These are phyloP conservation scores for Saccharomycopsis hybrid DNA, from an alignment of 1,139 yeast species.

Conservation along the genomic window DNA sequence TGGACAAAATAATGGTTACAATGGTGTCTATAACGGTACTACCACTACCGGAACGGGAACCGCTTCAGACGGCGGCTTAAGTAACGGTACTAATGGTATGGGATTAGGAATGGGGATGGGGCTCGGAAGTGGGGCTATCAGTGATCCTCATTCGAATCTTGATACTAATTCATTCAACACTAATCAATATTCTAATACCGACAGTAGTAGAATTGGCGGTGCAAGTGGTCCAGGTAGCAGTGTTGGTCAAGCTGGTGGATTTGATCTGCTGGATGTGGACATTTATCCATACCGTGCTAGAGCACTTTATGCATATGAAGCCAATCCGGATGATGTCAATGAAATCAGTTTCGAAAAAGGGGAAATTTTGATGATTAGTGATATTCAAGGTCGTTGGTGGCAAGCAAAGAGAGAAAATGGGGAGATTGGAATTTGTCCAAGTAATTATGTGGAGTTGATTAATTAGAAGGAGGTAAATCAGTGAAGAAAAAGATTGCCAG, in stretches of 20 bases:
- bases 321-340: conserved; percentile 91
- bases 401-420: conserved; percentile 88
- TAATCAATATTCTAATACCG: conserved; percentile 27
- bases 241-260: conserved; percentile 24
- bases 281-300: conserved; percentile 81
- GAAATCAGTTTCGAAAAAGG: conserved; percentile 89
- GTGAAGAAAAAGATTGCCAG: too few species aligned
- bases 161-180: conserved; percentile 30
- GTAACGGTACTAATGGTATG: not conserved
- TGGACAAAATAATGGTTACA: conserved; percentile 15
- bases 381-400: conserved; percentile 98
- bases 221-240: too few species aligned
- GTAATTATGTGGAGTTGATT: conserved; percentile 79
- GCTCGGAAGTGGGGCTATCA: not conserved
- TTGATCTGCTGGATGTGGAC: conserved; percentile 27
- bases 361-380: conserved; percentile 85
- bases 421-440: conserved; percentile 94
- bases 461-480: not conserved
- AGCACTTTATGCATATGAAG: conserved; percentile 81
- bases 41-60: not conserved
- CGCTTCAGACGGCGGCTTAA: not conserved
- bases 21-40: not conserved
- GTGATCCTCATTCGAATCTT: conserved; percentile 13
- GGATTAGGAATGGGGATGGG: too few species aligned
- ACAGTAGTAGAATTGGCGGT: not conserved